These are phyloP conservation scores for Coemansia sp. DNA, from an alignment of 192 early-diverging fungal species.

Conservation along the genomic window DNA sequence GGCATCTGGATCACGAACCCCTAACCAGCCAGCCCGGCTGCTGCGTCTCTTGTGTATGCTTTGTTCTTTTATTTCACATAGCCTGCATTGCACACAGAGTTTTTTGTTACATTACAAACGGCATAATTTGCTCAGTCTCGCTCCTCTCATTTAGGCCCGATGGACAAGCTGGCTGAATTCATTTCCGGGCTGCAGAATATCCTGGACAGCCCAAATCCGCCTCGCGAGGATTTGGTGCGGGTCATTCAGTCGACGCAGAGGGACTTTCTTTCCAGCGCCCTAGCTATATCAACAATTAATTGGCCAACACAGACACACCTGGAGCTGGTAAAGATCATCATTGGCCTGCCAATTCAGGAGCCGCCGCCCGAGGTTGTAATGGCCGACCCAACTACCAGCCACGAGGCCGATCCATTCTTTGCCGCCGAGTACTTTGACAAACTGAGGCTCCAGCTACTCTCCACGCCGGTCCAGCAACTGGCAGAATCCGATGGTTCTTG, in stretches of 20 bases:
- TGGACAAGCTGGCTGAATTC: slow-evolving; percentile 44
- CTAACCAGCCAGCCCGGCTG: too few relatives aligned
- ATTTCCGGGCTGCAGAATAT: slow-evolving; percentile 34
- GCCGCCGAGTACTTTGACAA: slow-evolving; percentile 39
- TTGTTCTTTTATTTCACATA: too few relatives aligned
- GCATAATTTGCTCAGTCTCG: too few relatives aligned
- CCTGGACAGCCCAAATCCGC: slow-evolving; percentile 41
- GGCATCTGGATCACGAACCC: too few relatives aligned
- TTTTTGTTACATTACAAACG: too few relatives aligned
- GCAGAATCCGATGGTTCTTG: slow-evolving; percentile 32
- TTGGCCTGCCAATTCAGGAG: slow-evolving; percentile 23
- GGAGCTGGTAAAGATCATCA: slow-evolving; percentile 48
- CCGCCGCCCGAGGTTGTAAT: slow-evolving; percentile 18
- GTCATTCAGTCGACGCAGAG: slow-evolving; percentile 37
- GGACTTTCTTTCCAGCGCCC: slow-evolving; percentile 36
- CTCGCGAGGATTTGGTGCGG: slow-evolving; percentile 34
- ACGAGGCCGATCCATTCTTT: slow-evolving; percentile 41
- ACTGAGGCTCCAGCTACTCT: slow-evolving; percentile 23
- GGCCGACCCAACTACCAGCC: slow-evolving; percentile 21
- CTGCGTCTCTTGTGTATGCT: too few relatives aligned
- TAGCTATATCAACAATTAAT: slow-evolving; percentile 27
- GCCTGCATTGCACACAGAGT: too few relatives aligned
- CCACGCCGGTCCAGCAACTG: slow-evolving; percentile 17
- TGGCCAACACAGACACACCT: slow-evolving; percentile 46
- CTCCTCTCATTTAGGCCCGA: too few relatives aligned